Base-by-base conservation (phyloP, 2,329 filamentous ascomycete species). In the Xenoacremonium recifei region DNA sequence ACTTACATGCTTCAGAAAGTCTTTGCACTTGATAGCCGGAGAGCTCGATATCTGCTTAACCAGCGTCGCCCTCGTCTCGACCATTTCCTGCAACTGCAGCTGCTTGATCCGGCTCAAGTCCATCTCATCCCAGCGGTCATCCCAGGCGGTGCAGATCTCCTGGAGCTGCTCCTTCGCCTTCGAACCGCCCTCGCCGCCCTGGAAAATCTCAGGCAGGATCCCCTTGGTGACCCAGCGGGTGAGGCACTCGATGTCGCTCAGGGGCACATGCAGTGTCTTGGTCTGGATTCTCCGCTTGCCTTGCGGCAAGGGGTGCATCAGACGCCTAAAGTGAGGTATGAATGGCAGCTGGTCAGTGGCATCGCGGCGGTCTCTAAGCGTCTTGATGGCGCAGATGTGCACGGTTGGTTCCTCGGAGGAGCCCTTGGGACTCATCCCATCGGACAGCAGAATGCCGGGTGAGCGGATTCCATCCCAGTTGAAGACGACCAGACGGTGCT, bases 301-400 rank as follows among this genome's bases (percentile, higher is more conserved):
- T 39, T 82, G 79, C 2, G 89, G 85, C 1, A 95, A 64, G 11
- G 77, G 72, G 10, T 83, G 78, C 52, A 95, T 81, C 34, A 84
- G 71, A 31, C 75, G 73, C 12, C 87, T 78, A 61, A 93, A 89
- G 1, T 71, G 69, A 4, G 85, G 79, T 3, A 95, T 68, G 59
- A 91, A 97, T 0, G 93, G 91, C 10, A 99, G 72, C 25, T 95
- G 74, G 59, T 97, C 92, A n/a, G 84, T 88, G 13, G 87, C 80
- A 56, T 91, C 84, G 27, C 89, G 80, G 42, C 81, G 79, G 42
- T 82, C 77, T 42, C 85, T 77, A 29, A 81, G 71, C 2, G 83
- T 78, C 48, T 78, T 83, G 49, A 96, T 82, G 57, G 93, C 89
- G 33, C 93, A 77, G 2, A 96, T 79, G 53, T 89, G 85, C 12